Conservation (phyloP, 2,329 filamentous ascomycete genomes). For the Seiridium unicorne region DNA sequence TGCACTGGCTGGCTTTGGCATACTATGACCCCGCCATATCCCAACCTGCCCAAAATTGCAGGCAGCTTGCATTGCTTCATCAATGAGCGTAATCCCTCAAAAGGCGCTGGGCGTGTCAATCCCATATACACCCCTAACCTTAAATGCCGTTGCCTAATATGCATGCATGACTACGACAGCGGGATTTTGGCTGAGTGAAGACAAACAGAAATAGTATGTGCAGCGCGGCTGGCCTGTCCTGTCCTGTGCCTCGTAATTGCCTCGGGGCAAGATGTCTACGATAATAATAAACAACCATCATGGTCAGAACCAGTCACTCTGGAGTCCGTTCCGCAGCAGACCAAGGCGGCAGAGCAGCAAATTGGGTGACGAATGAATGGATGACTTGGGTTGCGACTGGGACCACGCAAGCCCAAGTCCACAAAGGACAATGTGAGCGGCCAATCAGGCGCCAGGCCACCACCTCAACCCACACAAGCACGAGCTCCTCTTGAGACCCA, state of each 20-base stretch:
- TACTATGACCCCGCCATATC: too few species aligned
- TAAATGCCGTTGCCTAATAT: neutral
- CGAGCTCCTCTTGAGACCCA: too few species aligned
- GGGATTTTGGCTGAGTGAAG: too few species aligned
- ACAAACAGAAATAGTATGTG: neutral
- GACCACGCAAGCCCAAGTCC: neutral
- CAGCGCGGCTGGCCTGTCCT: neutral
- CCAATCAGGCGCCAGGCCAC: too few species aligned
- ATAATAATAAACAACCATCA: too few species aligned
- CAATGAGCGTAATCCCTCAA: neutral
- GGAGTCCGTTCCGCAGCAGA: too few species aligned
- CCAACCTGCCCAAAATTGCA: slow-evolving; percentile 1
- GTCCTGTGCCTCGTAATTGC: neutral
- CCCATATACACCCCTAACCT: neutral
- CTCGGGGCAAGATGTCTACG: neutral
- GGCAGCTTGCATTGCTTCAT: neutral
- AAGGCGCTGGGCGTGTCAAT: too few species aligned
- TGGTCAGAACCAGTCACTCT: too few species aligned
- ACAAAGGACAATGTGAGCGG: neutral
- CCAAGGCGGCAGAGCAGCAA: too few species aligned
- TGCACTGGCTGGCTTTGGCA: too few species aligned
- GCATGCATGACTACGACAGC: too few species aligned
- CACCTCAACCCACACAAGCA: too few species aligned
- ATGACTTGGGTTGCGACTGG: neutral
- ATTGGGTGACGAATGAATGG: neutral